These are phyloP conservation scores for Raffaelea albimanens DNA, from an alignment of 2,329 filamentous ascomycete species.

Conservation along the genomic window DNA sequence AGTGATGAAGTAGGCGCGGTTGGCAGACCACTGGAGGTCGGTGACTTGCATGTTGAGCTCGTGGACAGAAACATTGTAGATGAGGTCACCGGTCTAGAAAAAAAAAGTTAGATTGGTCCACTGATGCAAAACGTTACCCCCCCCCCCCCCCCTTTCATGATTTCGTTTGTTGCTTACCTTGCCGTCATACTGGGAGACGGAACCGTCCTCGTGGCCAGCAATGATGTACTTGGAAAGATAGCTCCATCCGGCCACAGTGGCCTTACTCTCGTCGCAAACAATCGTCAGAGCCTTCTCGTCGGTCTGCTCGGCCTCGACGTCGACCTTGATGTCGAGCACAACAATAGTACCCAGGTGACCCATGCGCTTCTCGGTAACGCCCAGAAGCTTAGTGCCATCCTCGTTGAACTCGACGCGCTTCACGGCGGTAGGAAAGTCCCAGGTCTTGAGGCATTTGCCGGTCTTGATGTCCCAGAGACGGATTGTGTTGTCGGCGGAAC, in stretches of 20 bases:
- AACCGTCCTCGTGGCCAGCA: constrained; percentile 93
- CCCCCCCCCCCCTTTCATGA: too few species aligned
- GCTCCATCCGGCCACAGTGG: constrained; percentile 94
- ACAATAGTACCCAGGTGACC: constrained; percentile 91
- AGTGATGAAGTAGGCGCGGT: constrained; percentile 97
- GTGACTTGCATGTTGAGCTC: constrained; percentile 76
- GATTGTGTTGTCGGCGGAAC: constrained; percentile 97
- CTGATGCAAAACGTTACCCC: constrained; percentile 50
- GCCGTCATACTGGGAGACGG: constrained; percentile 80
- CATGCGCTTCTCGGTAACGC: constrained; percentile 97
- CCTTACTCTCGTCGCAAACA: constrained; percentile 91
- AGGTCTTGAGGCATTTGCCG: constrained; percentile 87
- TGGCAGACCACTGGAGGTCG: constrained; percentile 88
- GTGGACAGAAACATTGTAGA: constrained; percentile 89
- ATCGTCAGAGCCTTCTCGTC: constrained; percentile 79
- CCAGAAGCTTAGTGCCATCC: constrained; percentile 81
- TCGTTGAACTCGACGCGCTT: constrained; percentile 97
- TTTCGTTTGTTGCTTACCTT: too few species aligned
- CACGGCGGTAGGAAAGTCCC: constrained; percentile 94
- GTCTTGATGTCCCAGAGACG: constrained; percentile 93
- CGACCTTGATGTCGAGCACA: constrained; percentile 79
- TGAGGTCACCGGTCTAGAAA: constrained; percentile 76
- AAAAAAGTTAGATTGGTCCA: not conserved
- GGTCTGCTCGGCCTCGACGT: constrained; percentile 72
- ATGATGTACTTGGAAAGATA: constrained; percentile 94